Percentiles rank a stretch among this genome's conserved stretches.
Evolutionary conservation across 371 early-diverging fungal genomes (phyloP).

Genomic region (Haplosporangium sp.): DNA sequence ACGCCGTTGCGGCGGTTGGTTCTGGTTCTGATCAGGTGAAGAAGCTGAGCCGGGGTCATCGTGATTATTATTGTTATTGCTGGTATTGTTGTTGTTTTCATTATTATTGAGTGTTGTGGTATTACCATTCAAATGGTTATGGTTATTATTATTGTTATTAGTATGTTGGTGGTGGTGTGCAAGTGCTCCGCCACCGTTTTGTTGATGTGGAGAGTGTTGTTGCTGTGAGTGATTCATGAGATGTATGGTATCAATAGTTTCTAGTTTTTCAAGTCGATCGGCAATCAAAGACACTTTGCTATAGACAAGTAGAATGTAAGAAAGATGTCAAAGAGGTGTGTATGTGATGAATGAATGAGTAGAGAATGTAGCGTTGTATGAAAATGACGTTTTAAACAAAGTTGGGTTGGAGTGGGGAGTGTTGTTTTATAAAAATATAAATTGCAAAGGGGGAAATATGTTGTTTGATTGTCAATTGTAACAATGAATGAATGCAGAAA

Average conservation of each 20-base stretch:
- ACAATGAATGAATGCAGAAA: background rate
- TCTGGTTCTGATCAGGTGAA: conserved; percentile 40
- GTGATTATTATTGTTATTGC: conserved; percentile 13
- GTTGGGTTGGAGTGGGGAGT: too few species aligned
- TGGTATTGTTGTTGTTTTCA: background rate
- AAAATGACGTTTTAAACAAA: background rate
- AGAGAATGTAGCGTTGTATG: background rate
- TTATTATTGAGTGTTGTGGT: background rate
- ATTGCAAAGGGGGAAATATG: too few species aligned
- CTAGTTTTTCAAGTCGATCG: conserved; percentile 24
- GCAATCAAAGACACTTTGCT: conserved; percentile 40
- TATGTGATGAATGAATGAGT: background rate
- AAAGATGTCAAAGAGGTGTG: background rate
- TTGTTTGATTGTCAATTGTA: too few species aligned
- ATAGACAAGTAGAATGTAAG: background rate
- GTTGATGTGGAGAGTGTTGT: conserved; percentile 13
- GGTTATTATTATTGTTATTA: conserved; percentile 3
- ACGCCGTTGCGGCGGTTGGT: conserved; percentile 35
- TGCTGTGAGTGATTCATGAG: conserved; percentile 46
- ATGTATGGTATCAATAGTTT: conserved; percentile 52
- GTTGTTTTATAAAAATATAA: too few species aligned
- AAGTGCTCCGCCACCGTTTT: conserved; percentile 12
- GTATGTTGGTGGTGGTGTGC: conserved; percentile 1
- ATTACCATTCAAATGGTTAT: background rate
- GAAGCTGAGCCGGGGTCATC: conserved; percentile 31